Conservation (phyloP, 805 yeast species). For the Starmerella geochares region DNA sequence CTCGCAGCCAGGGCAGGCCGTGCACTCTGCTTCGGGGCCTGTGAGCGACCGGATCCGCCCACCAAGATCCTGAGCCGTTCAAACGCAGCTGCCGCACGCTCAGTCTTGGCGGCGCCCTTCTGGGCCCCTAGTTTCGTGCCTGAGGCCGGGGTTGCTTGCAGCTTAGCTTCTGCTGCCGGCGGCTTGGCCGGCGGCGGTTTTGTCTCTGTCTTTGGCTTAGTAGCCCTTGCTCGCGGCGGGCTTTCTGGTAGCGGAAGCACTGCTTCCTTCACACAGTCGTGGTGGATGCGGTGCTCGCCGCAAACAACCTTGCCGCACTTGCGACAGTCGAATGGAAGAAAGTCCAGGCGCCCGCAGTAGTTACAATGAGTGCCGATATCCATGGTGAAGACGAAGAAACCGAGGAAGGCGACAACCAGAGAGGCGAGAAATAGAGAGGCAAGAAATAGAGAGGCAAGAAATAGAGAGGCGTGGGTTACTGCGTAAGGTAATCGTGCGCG, state of each 20-base stretch:
- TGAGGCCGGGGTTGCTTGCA: too few species aligned
- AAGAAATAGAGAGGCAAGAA: too few species aligned
- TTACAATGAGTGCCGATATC: conserved; percentile 36
- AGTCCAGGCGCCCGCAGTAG: conserved; percentile 34
- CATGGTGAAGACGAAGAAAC: conserved; percentile 15
- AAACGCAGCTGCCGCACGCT: conserved; percentile 19
- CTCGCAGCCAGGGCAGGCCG: not conserved
- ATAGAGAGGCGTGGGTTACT: too few species aligned
- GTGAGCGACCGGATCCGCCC: conserved; percentile 9
- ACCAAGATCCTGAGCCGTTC: conserved; percentile 14
- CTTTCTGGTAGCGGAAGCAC: not conserved
- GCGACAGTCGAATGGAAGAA: conserved; percentile 36
- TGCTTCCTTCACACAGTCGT: conserved; percentile 29
- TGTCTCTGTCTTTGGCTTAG: not conserved
- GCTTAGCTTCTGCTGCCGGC: not conserved
- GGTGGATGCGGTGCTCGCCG: conserved; percentile 32
- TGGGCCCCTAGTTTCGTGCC: conserved; percentile 4
- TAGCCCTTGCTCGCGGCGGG: not conserved
- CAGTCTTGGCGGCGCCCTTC: conserved; percentile 5
- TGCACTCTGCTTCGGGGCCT: too few species aligned
- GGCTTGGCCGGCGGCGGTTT: not conserved
- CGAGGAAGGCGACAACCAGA: too few species aligned
- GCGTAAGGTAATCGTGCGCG: too few species aligned
- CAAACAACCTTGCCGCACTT: conserved; percentile 33
- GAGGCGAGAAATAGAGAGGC: too few species aligned